phyloP scores from a whole-genome alignment of 1,139 yeast species.

The Suhomyces choctaworum region DNA sequence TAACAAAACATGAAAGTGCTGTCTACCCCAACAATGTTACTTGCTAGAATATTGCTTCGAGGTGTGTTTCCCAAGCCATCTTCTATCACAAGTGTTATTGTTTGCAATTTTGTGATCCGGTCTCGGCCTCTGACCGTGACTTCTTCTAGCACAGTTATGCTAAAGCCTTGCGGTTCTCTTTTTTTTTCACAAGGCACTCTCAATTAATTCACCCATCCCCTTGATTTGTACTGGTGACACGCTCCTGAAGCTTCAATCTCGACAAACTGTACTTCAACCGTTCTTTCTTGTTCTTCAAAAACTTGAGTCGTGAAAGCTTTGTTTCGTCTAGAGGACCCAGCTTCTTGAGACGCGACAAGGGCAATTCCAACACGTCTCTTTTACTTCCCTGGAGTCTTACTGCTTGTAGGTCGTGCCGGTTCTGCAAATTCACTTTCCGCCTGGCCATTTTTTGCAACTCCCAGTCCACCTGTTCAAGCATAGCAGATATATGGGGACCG shows the following conservation, averaged over 20 bases:
- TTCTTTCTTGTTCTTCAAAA: constrained; percentile 39
- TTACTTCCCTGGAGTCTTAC: constrained; percentile 32
- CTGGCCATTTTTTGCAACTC: constrained; percentile 23
- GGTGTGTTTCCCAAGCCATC: too few species aligned
- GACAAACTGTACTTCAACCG: constrained; percentile 38
- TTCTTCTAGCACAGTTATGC: too few species aligned
- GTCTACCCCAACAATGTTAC: too few species aligned
- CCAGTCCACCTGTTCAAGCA: constrained; percentile 16
- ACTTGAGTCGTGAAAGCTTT: constrained; percentile 32
- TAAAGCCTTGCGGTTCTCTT: too few species aligned
- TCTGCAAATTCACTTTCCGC: constrained; percentile 28
- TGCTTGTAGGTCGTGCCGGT: constrained; percentile 35
- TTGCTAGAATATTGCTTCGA: too few species aligned
- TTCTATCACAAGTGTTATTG: too few species aligned
- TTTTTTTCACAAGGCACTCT: too few species aligned
- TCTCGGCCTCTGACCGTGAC: too few species aligned
- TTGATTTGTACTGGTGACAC: constrained; percentile 1
- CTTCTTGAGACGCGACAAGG: constrained; percentile 6
- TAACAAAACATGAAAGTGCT: too few species aligned
- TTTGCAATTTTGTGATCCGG: too few species aligned
- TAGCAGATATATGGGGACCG: constrained; percentile 30
- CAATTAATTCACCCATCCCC: not conserved
- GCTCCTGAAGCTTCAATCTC: constrained; percentile 19
- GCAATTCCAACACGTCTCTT: constrained; percentile 12
- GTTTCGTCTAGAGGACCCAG: constrained; percentile 20